A percentile compares a stretch with the other conserved stretches of the same genome.
Conservation (phyloP, 495 filamentous ascomycete species). For the Terfezia boudieri region DNA sequence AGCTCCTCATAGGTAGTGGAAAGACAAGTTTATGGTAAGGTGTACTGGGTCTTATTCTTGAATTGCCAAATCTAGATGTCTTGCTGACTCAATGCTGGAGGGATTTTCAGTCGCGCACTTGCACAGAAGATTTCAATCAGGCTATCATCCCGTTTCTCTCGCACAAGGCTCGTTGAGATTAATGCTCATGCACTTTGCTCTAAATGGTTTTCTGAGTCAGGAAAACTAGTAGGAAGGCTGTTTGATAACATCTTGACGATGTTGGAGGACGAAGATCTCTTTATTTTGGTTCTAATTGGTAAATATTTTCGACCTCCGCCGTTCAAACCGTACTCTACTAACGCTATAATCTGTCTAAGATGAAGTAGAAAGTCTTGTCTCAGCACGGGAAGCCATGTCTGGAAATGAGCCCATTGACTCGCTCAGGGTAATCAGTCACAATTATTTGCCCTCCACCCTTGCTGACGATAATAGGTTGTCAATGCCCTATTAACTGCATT, state of each 20-base stretch:
- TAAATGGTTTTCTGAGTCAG: conserved; percentile 33
- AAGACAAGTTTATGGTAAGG: conserved; percentile 24
- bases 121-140: conserved; percentile 37
- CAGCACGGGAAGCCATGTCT: conserved; percentile 23
- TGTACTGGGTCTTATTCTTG: background rate
- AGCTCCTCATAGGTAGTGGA: conserved; percentile 14
- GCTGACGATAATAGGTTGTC: conserved; percentile 8
- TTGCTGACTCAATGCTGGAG: background rate
- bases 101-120: conserved; percentile 22
- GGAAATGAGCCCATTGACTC: conserved; percentile 28
- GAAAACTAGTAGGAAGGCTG: conserved; percentile 28
- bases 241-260: conserved; percentile 28
- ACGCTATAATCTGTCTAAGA: conserved; percentile 15
- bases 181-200: conserved; percentile 30
- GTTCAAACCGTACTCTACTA: background rate
- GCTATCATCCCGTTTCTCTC: conserved; percentile 23
- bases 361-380: conserved; percentile 32
- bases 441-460: background rate
- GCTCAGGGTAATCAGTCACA: conserved; percentile 21
- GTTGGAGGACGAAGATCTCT: conserved; percentile 24
- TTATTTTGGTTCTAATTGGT: conserved; percentile 29
- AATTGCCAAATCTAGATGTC: background rate
- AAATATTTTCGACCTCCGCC: background rate
- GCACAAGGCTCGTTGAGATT: conserved; percentile 28
- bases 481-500: conserved; percentile 20